Evolutionary conservation across 352 stramenopile genomes (phyloP), one percentile per base, ranked within the genome.

Genomic region (Phytophthora hybrid): DNA sequence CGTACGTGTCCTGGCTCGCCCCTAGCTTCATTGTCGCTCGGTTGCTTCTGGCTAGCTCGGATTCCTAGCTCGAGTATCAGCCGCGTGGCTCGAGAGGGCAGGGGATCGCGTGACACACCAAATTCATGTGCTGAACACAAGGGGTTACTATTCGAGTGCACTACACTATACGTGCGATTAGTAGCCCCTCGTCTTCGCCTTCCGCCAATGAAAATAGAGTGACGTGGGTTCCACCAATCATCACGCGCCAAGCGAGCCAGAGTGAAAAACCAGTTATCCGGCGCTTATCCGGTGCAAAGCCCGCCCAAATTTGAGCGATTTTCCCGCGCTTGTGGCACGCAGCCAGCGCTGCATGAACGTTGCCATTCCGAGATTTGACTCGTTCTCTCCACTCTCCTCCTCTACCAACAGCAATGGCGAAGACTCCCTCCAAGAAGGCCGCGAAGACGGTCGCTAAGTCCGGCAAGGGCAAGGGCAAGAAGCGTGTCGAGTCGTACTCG

Each of bases 351-450:
- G 56, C 37, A 63, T 29, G 37, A 0, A 56, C 26, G 51, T 63
- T 21, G 37, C 26, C 75, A 81, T 81, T 81, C 67, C 59, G 26
- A 69, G 66, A 81, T 81, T 81, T 79, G 63, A 74, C 71, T 78
- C 59, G 67, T 72, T 63, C 63, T 77, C 73, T 69, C 63, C 32
- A 64, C 49, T 67, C 59, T 74, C 66, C 57, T 44, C 60, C 34
- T 39, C 47, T 21, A 51, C 44, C 13, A 56, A 67, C 51, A 79
- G 52, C 73, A 76, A 98, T 98, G 93, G 93, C 96, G 56, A 99
- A 99, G 90, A 98, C 95, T 76, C 95, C 97, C 49, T 97, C 86
- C 74, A 99, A 99, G 93, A 97, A 97, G 79, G 82, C 88, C 34
- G 88, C 88, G 13, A 97, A 97, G 87, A 91, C 84, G 44, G 74